A percentile compares a stretch with the other conserved stretches of the same genome.
phyloP scores from a whole-genome alignment of 257 asterid genomes.

The Ajuga chamaepitys region DNA sequence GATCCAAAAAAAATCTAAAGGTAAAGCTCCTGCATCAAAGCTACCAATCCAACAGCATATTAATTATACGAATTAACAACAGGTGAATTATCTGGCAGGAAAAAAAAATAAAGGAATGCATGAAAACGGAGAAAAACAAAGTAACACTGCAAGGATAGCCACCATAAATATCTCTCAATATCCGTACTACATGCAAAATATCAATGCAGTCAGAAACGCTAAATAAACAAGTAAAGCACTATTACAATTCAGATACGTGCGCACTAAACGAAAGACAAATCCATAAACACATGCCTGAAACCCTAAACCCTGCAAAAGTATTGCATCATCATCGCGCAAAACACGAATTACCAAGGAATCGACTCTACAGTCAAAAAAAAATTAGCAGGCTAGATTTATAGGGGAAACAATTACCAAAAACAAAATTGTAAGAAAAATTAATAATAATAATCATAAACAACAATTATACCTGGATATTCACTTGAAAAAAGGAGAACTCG shows the following conservation, averaged over 20 bases:
- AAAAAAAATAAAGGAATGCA: not conserved
- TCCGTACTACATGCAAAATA: not conserved
- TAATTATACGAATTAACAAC: not conserved
- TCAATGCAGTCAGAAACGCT: not conserved
- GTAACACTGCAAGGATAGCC: not conserved
- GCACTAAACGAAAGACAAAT: not conserved
- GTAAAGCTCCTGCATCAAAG: not conserved
- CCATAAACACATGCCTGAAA: conserved; percentile 1
- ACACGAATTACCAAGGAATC: not conserved
- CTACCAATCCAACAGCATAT: not conserved
- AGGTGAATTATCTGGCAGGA: not conserved
- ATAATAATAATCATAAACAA: no score
- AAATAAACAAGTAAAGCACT: not conserved
- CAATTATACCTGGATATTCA: conserved; percentile 5
- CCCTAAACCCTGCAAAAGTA: conserved; percentile 21
- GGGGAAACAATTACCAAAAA: not conserved
- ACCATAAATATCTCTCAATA: not conserved
- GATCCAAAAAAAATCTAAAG: not conserved
- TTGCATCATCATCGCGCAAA: not conserved
- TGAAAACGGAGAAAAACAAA: not conserved
- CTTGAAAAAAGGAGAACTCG: not conserved
- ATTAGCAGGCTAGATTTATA: not conserved
- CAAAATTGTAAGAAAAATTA: not conserved
- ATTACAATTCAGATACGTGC: not conserved
- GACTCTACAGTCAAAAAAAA: not conserved